Evolutionary conservation across 805 yeast species (phyloP).

Genomic region (Saccharomycopsis synnaedendra): DNA sequence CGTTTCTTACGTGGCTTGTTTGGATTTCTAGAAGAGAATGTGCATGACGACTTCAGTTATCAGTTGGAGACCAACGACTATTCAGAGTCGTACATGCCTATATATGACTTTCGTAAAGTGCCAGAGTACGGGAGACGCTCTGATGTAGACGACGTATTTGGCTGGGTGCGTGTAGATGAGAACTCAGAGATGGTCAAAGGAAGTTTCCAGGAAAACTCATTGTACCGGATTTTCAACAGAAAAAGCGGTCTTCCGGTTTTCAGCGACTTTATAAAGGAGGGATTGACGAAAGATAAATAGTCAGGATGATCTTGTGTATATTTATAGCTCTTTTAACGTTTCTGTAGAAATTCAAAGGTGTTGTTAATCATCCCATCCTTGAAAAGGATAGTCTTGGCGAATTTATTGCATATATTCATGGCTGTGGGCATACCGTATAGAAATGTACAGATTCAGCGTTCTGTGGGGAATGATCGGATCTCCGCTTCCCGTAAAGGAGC

Average conservation of each 20-base stretch:
- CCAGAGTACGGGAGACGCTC: conserved; percentile 60
- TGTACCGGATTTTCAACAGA: conserved; percentile 42
- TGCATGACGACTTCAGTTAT: conserved; percentile 38
- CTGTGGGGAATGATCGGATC: no score
- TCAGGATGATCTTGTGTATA: no score
- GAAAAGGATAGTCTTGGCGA: no score
- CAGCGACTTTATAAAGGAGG: conserved; percentile 38
- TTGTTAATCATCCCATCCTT: no score
- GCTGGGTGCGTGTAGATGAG: conserved; percentile 50
- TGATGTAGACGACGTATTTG: conserved; percentile 58
- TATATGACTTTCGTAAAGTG: conserved; percentile 55
- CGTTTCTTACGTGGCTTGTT: conserved; percentile 20
- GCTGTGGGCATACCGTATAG: no score
- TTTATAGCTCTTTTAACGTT: no score
- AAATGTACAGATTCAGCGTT: no score
- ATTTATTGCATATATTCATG: no score
- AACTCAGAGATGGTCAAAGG: conserved; percentile 42
- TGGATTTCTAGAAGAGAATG: conserved; percentile 18
- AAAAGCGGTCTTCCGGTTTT: conserved; percentile 18
- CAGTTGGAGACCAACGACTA: conserved; percentile 44
- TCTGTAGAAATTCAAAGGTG: no score
- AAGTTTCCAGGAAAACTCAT: conserved; percentile 44
- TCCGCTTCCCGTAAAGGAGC: no score
- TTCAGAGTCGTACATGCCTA: conserved; percentile 48
- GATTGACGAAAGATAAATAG: conserved; percentile 7